Evolutionary conservation across 2,329 filamentous ascomycete genomes (phyloP), one percentile per base, ranked within the genome.

Genomic region (Drechslerella dactyloides): DNA sequence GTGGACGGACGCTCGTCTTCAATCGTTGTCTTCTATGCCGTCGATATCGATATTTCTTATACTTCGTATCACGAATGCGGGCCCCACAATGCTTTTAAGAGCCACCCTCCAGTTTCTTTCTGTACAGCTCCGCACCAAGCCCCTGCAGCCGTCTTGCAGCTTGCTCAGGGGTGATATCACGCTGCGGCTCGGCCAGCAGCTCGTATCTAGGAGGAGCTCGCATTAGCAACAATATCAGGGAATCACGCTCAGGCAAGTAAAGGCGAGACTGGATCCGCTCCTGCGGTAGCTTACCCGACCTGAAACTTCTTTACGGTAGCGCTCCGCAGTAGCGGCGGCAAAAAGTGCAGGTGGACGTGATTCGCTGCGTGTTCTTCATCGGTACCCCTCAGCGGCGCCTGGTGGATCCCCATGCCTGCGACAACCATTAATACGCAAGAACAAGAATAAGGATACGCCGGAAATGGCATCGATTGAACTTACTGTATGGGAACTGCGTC

Each of bases 291-390:
- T 75, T 78, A 84, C 74, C 94, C 94, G 35, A 99, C 94, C 58
- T 97, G 81, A 81, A 97, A 99, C 82, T 99, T 99, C 76, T 90
- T 88, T 52, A 99, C 93, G 0, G 92, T 96, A 1, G 94, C 93
- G 52, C 92, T 96, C 64, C 94, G 87, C 74, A 99, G 83, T 52
- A 99, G 83, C 11, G 94, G 94, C 46, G 94, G 94, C 79, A 97
- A 97, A 80, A 99, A 99, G 82, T 99, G 94, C 82, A 99, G 89
- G 80, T 99, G 94, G 78, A 99, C 87, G 80, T 96, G 93, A 75
- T 90, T 91, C 73, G 87, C 87, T 90, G 62, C 44, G 60, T 93
- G 85, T 80, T 97, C 93, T 73, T 96, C 91, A 0, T 86, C 84
- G 0, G 86, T 89, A 21, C 91, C 92, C 24, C 89, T 86, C 5